These are phyloP conservation scores for Cyathus striatus DNA, from an alignment of 768 basidiomycete species.

Conservation along the genomic window DNA sequence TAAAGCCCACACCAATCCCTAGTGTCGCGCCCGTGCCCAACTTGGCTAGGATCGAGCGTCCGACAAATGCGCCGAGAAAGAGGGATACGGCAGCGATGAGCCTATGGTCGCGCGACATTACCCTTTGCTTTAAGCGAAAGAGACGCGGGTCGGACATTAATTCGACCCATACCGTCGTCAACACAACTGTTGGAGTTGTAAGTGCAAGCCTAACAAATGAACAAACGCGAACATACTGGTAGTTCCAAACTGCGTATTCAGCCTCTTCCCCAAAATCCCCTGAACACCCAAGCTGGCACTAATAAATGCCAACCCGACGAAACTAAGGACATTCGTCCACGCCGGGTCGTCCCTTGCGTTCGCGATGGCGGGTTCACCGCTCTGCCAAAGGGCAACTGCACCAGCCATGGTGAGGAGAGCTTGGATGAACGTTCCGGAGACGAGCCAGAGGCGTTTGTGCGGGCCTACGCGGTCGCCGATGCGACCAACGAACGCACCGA, in stretches of 20 bases:
- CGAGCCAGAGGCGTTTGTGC: conserved; percentile 72
- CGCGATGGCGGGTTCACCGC: conserved; percentile 51
- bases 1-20: conserved; percentile 59
- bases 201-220: conserved; percentile 7
- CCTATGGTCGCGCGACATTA: conserved; percentile 67
- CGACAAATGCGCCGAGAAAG: conserved; percentile 71
- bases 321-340: conserved; percentile 66
- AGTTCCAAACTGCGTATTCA: conserved; percentile 76
- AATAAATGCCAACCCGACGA: conserved; percentile 72
- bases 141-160: conserved; percentile 78
- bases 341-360: conserved; percentile 53
- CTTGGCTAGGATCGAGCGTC: conserved; percentile 52
- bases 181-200: conserved; percentile 51
- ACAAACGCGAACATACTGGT: conserved; percentile 56
- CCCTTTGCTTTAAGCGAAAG: conserved; percentile 47
- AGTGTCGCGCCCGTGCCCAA: conserved; percentile 61
- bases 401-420: conserved; percentile 71
- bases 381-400: conserved; percentile 69
- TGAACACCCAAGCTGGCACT: conserved; percentile 82
- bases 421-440: conserved; percentile 67
- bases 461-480: conserved; percentile 74
- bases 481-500: conserved; percentile 72
- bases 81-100: conserved; percentile 60
- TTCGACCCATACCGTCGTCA: conserved; percentile 89
- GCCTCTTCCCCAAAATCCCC: conserved; percentile 78